Base-by-base conservation (phyloP, 495 filamentous ascomycete genomes). In the Parathielavia appendiculata region DNA sequence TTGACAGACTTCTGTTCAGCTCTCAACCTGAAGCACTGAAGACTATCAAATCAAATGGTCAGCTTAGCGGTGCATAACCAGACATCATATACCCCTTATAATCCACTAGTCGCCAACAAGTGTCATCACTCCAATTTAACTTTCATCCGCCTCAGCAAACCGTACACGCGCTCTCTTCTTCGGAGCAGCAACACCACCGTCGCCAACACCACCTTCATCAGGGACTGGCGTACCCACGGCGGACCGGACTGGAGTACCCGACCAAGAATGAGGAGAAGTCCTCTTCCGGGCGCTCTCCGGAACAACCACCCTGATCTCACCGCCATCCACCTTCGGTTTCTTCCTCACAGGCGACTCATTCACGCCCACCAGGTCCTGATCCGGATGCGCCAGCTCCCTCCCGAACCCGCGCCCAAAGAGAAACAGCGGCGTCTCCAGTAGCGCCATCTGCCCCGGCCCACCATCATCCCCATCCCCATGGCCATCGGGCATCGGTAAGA, bases 351-450 rank as follows among this genome's bases (percentile, higher is more conserved):
- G 35, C 35, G 54, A 30, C 19, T 32, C 34, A 26, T 54, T 54
- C 13, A 57, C 45, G 0, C 19, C 62, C 17, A 75, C 56, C 39
- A 75, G 45, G 34, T 69, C 73, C 35, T 73, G 66, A 48, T 78
- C 73, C 0, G 73, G 71, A 39, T 76, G 62, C 9, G 59, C 46
- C 17, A 62, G 30, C 19, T 16, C 46, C 13, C 70, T 56, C 13
- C 74, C 73, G 39, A 74, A 75, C 10, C 64, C 70, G 50, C 78
- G 63, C 6, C 83, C 84, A 66, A 90, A 90, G 0, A 91, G 59
- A 51, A 76, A 71, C 66, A 87, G 80, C 4, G 81, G 76, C 3
- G 44, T 66, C 48, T 75, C 54, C 14, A 91, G 65, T 49, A 59
- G 61, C 8, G 85, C 81, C 68, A 85, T 84, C 64, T 87, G 81